These are phyloP conservation scores for Lichtheimia ramosa DNA, from an alignment of 371 early-diverging fungal genomes.

Conservation along the genomic window DNA sequence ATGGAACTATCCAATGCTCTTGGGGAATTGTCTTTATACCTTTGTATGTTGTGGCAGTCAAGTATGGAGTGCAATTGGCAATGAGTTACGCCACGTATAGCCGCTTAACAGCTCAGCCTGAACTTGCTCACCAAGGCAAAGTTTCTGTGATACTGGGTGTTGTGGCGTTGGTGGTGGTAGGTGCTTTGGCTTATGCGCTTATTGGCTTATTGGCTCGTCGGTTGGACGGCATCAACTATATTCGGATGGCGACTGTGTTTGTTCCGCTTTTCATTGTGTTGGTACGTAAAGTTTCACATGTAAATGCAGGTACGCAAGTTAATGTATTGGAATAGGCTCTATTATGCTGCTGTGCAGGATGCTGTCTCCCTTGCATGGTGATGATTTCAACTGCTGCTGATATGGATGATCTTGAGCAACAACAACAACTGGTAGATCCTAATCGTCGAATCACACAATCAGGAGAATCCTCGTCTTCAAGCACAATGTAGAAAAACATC, in stretches of 20 bases:
- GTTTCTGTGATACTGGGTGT: conserved; percentile 49
- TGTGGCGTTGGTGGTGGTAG: conserved; percentile 49
- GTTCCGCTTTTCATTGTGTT: conserved; percentile 82
- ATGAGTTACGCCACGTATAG: conserved; percentile 48
- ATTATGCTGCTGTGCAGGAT: conserved; percentile 70
- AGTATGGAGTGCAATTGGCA: conserved; percentile 54
- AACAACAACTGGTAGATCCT: conserved; percentile 21
- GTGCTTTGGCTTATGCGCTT: conserved; percentile 65
- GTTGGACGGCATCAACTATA: conserved; percentile 50
- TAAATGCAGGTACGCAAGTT: not conserved
- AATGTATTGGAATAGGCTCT: conserved; percentile 30
- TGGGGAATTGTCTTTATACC: conserved; percentile 86
- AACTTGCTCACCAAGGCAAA: conserved; percentile 55
- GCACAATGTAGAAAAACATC: conserved; percentile 1
- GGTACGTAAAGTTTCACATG: conserved; percentile 16
- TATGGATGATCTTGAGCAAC: conserved; percentile 26
- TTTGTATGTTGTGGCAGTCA: conserved; percentile 64
- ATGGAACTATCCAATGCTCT: conserved; percentile 52
- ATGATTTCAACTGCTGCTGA: conserved; percentile 32
- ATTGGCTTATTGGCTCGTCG: conserved; percentile 71
- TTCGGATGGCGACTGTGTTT: conserved; percentile 65
- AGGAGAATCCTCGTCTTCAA: conserved; percentile 7
- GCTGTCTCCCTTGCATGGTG: conserved; percentile 70
- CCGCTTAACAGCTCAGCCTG: conserved; percentile 43
- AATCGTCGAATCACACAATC: conserved; percentile 25